Conservation (phyloP, 78 protist species). For the Polysphondylium violaceum region DNA sequence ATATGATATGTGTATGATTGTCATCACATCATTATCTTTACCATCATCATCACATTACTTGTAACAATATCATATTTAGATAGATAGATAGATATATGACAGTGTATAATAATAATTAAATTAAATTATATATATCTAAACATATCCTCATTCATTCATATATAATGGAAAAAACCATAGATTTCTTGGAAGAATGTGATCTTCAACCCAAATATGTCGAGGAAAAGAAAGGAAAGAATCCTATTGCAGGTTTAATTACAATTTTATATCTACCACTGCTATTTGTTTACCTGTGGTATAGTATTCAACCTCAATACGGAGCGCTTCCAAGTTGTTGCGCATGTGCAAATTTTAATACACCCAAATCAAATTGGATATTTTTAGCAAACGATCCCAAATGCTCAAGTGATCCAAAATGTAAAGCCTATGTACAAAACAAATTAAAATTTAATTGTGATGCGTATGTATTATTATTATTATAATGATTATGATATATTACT, state of each 20-base stretch:
- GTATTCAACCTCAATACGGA: conserved; percentile 57
- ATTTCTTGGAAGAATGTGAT: conserved; percentile 34
- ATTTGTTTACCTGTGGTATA: conserved; percentile 34
- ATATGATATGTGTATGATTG: too few species aligned
- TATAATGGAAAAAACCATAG: conserved; percentile 29
- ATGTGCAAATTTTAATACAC: conserved; percentile 39
- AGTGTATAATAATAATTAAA: too few species aligned
- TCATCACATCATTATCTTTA: too few species aligned
- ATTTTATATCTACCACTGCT: conserved; percentile 51
- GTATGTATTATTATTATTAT: too few species aligned
- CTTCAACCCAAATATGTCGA: conserved; percentile 44
- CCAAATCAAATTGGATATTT: conserved; percentile 19
- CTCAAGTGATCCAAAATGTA: conserved; percentile 1
- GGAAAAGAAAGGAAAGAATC: conserved; percentile 25
- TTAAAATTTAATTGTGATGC: conserved; percentile 62
- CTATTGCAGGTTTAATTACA: conserved; percentile 32
- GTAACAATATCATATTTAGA: too few species aligned
- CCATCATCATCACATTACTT: too few species aligned
- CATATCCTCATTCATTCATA: too few species aligned
- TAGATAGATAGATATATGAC: too few species aligned
- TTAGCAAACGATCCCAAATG: conserved; percentile 2
- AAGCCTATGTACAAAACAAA: conserved; percentile 2
- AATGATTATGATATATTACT: not conserved
- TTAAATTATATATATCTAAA: too few species aligned
- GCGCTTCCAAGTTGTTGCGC: conserved; percentile 60